Conservation (phyloP, 2,329 filamentous ascomycete species). For the Hymenoscyphus occultus region DNA sequence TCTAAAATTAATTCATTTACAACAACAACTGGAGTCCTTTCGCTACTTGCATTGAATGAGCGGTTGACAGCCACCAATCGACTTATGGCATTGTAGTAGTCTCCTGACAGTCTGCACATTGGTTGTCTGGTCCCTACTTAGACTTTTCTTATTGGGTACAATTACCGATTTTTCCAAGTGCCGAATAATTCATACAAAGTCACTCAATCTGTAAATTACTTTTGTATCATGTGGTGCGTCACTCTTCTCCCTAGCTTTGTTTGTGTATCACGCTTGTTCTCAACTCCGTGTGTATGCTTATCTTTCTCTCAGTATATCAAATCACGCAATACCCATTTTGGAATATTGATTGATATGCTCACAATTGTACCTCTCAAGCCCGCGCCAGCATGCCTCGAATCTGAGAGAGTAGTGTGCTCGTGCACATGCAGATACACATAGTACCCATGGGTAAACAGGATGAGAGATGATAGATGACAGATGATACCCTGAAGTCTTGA, state of each 20-base stretch:
- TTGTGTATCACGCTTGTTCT: background rate
- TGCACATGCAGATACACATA: too few species aligned
- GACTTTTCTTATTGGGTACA: background rate
- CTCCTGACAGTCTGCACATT: background rate
- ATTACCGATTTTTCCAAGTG: background rate
- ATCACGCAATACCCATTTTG: too few species aligned
- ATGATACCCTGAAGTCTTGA: too few species aligned
- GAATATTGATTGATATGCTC: too few species aligned
- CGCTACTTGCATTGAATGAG: background rate
- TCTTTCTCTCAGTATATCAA: too few species aligned
- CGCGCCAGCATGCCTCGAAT: too few species aligned
- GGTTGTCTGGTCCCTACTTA: background rate
- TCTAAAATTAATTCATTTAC: background rate
- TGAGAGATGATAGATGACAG: too few species aligned
- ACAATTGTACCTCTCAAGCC: too few species aligned
- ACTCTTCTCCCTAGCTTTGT: background rate
- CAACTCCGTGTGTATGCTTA: too few species aligned
- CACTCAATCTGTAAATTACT: background rate
- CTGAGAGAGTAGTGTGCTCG: too few species aligned
- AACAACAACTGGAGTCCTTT: background rate
- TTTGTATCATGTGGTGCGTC: background rate
- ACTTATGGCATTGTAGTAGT: background rate
- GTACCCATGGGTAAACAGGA: too few species aligned
- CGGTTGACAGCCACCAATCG: background rate
- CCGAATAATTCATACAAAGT: background rate